phyloP scores from a whole-genome alignment of 108 stramenopile species.

The Seminavis robusta region DNA sequence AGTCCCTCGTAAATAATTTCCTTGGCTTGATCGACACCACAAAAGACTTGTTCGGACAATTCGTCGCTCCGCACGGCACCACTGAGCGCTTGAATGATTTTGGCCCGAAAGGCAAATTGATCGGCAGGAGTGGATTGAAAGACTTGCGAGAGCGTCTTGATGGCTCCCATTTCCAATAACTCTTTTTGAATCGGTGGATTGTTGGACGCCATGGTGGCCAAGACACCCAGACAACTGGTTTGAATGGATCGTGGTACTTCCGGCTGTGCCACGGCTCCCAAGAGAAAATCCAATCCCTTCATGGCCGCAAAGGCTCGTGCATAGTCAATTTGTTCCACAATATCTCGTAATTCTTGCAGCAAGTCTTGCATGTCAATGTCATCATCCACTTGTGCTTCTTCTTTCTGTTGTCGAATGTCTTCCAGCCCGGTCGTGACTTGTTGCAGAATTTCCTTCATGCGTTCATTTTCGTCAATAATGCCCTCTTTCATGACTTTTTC shows the following conservation, averaged over 20 bases:
- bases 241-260: slow-evolving; percentile 51
- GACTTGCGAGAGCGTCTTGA: slow-evolving; percentile 51
- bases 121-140: slow-evolving; percentile 21
- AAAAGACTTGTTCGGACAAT: slow-evolving; percentile 64
- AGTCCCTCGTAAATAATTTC: slow-evolving; percentile 44
- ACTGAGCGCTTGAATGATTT: slow-evolving; percentile 65
- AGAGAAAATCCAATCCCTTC: slow-evolving; percentile 68
- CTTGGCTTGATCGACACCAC: slow-evolving; percentile 39
- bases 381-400: background rate
- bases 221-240: slow-evolving; percentile 41
- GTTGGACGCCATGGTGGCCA: slow-evolving; percentile 74
- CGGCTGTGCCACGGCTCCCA: slow-evolving; percentile 56
- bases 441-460: slow-evolving; percentile 71
- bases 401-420: slow-evolving; percentile 8
- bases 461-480: slow-evolving; percentile 75
- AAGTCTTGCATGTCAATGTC: slow-evolving; percentile 61
- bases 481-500: slow-evolving; percentile 85
- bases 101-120: slow-evolving; percentile 48
- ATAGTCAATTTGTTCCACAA: slow-evolving; percentile 90
- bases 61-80: slow-evolving; percentile 62
- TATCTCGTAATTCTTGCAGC: slow-evolving; percentile 79
- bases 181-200: slow-evolving; percentile 82
- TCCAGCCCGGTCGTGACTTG: slow-evolving; percentile 59
- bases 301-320: slow-evolving; percentile 72
- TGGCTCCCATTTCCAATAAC: slow-evolving; percentile 58